Percentiles rank a stretch among this genome's conserved stretches.
Evolutionary conservation across 2,329 filamentous ascomycete genomes (phyloP).

Genomic region (Hymenoscyphus albidus): DNA sequence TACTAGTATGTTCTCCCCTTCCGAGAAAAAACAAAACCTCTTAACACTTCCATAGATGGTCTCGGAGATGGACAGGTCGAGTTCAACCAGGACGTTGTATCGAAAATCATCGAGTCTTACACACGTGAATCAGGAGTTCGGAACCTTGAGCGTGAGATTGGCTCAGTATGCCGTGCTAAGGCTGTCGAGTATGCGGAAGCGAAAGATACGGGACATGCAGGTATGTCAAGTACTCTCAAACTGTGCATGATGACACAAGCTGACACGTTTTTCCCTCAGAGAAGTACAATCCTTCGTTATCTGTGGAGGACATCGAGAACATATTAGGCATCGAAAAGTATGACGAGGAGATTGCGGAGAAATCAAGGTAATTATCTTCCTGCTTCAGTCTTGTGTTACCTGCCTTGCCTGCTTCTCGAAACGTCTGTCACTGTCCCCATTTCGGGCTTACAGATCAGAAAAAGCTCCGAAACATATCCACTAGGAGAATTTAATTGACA

Average conservation of each 20-base stretch:
- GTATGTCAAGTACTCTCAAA: slow-evolving; percentile 18
- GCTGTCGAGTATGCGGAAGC: slow-evolving; percentile 93
- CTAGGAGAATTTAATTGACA: slow-evolving; percentile 20
- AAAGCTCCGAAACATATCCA: slow-evolving; percentile 11
- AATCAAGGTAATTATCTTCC: slow-evolving; percentile 44
- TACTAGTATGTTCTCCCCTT: slow-evolving; percentile 48
- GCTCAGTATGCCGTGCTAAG: slow-evolving; percentile 89
- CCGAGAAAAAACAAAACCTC: slow-evolving; percentile 2
- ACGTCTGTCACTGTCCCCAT: slow-evolving; percentile 4
- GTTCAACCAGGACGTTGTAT: slow-evolving; percentile 78
- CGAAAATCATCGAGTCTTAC: slow-evolving; percentile 94
- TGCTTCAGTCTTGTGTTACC: slow-evolving; percentile 8
- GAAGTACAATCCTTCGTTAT: slow-evolving; percentile 70
- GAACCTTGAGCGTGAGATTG: slow-evolving; percentile 92
- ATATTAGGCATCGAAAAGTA: slow-evolving; percentile 92
- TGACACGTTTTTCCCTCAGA: slow-evolving; percentile 35
- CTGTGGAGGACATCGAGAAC: slow-evolving; percentile 76
- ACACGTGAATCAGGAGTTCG: slow-evolving; percentile 95
- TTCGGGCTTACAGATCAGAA: slow-evolving; percentile 1
- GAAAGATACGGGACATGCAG: slow-evolving; percentile 61
- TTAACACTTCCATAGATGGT: slow-evolving; percentile 51
- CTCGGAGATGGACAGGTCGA: slow-evolving; percentile 70
- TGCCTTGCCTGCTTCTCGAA: background rate
- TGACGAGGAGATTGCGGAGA: slow-evolving; percentile 92
- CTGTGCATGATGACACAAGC: slow-evolving; percentile 4